These are phyloP conservation scores for Russula lepida DNA, from an alignment of 768 basidiomycete species.

Conservation along the genomic window DNA sequence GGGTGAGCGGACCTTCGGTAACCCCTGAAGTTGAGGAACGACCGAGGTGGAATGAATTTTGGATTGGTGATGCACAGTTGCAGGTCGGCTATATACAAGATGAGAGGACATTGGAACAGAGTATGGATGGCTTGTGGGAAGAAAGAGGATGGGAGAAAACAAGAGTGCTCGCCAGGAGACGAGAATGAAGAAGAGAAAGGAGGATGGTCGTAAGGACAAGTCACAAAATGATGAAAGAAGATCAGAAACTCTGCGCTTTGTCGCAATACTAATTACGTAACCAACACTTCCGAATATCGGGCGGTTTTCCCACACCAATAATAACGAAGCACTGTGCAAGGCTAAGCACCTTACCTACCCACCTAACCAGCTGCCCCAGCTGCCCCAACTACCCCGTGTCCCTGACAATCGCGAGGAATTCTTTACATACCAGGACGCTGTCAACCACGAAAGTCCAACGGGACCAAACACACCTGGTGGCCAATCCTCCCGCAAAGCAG, in stretches of 20 bases:
- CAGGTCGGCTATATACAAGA: neutral
- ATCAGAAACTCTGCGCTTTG: neutral
- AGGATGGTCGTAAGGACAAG: neutral
- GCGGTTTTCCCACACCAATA: no score
- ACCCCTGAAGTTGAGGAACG: neutral
- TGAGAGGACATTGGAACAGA: neutral
- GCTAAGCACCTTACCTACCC: no score
- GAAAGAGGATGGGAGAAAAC: neutral
- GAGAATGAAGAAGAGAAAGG: neutral
- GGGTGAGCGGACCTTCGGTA: neutral
- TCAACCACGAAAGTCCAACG: no score
- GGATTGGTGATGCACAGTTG: neutral
- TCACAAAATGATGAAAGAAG: neutral
- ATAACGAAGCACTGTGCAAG: no score
- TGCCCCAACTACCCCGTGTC: no score
- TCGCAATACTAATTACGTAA: neutral
- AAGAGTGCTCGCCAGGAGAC: neutral
- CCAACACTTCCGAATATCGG: no score
- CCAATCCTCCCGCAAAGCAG: no score
- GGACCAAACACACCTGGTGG: no score
- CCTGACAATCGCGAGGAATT: no score
- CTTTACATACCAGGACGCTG: no score
- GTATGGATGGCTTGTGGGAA: neutral
- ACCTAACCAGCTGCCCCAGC: no score
- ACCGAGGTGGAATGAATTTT: neutral